A percentile compares a stretch with the other conserved stretches of the same genome.
phyloP scores from a whole-genome alignment of 257 asterid species.

The Catharanthus roseus region DNA sequence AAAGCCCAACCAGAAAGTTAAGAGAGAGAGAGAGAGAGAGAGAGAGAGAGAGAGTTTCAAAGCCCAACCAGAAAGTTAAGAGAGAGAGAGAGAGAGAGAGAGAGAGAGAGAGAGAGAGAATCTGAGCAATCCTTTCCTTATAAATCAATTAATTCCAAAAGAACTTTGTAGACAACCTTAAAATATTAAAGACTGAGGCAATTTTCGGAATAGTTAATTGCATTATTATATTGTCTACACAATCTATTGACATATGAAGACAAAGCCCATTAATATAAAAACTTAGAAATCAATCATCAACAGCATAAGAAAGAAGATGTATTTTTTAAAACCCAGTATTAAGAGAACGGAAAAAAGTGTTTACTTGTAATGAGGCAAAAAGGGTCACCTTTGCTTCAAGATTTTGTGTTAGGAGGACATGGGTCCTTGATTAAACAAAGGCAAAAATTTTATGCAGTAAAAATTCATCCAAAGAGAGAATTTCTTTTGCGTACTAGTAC shows the following conservation, averaged over 20 bases:
- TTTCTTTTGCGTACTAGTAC: too few species aligned
- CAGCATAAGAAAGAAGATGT: conserved; percentile 26
- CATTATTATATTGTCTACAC: conserved; percentile 20
- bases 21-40: conserved; percentile 12
- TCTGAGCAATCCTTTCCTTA: conserved; percentile 40
- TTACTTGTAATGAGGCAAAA: conserved; percentile 2
- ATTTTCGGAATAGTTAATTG: conserved; percentile 15
- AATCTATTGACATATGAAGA: conserved; percentile 27
- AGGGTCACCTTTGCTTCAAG: conserved; percentile 14
- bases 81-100: conserved; percentile 15
- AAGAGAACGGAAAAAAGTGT: conserved; percentile 1
- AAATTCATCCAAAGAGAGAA: not conserved
- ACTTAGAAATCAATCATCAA: conserved; percentile 7
- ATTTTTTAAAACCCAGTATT: too few species aligned
- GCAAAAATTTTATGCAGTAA: not conserved
- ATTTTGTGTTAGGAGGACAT: conserved; percentile 7
- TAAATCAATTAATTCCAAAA: conserved; percentile 31
- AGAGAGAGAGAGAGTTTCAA: conserved; percentile 18
- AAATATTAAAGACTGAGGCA: conserved; percentile 18
- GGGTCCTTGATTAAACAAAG: conserved; percentile 8
- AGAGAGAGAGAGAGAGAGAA: conserved; percentile 12
- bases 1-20: too few species aligned
- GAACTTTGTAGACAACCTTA: conserved; percentile 14
- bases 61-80: conserved; percentile 20
- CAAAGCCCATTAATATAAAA: conserved; percentile 21